Evolutionary conservation across 495 filamentous ascomycete species (phyloP).

Genomic region (Schizothecium vesticola): DNA sequence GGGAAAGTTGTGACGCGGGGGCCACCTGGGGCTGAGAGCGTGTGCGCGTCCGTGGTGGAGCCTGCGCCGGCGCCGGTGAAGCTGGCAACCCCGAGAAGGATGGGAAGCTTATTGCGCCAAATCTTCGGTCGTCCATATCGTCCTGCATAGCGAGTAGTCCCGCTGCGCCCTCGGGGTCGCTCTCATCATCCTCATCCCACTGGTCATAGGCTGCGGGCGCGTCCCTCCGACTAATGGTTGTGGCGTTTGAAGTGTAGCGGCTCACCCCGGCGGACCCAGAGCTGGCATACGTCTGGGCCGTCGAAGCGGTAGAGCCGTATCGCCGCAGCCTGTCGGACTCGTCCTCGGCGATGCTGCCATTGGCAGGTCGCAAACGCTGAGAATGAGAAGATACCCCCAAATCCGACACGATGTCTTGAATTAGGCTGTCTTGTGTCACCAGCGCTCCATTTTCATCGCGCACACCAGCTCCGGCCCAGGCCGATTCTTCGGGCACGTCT

Average conservation of each 20-base stretch:
- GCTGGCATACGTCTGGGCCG: slow-evolving; percentile 22
- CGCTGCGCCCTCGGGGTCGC: slow-evolving; percentile 84
- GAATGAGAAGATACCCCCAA: slow-evolving; percentile 30
- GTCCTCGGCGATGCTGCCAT: slow-evolving; percentile 38
- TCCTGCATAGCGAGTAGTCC: slow-evolving; percentile 78
- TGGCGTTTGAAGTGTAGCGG: slow-evolving; percentile 45
- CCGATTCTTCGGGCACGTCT: slow-evolving; percentile 34
- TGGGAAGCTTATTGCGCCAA: slow-evolving; percentile 37
- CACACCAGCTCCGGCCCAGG: slow-evolving; percentile 30
- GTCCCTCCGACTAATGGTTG: slow-evolving; percentile 41
- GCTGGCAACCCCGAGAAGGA: slow-evolving; percentile 17
- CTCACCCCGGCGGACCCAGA: slow-evolving; percentile 26
- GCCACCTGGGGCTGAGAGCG: background rate
- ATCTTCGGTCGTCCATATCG: slow-evolving; percentile 75
- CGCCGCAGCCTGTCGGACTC: slow-evolving; percentile 41
- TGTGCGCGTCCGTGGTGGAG: background rate
- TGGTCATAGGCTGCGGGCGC: slow-evolving; percentile 27
- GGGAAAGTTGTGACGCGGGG: slow-evolving; percentile 13
- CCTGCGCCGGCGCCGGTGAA: background rate
- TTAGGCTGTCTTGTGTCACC: slow-evolving; percentile 44
- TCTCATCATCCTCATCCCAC: slow-evolving; percentile 54
- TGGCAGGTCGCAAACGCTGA: slow-evolving; percentile 27
- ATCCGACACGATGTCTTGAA: slow-evolving; percentile 51
- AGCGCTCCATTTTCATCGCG: slow-evolving; percentile 29
- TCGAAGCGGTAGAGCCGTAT: slow-evolving; percentile 48